Evolutionary conservation across 2,329 filamentous ascomycete species (phyloP).

Genomic region (Colletotrichum theobromicola): DNA sequence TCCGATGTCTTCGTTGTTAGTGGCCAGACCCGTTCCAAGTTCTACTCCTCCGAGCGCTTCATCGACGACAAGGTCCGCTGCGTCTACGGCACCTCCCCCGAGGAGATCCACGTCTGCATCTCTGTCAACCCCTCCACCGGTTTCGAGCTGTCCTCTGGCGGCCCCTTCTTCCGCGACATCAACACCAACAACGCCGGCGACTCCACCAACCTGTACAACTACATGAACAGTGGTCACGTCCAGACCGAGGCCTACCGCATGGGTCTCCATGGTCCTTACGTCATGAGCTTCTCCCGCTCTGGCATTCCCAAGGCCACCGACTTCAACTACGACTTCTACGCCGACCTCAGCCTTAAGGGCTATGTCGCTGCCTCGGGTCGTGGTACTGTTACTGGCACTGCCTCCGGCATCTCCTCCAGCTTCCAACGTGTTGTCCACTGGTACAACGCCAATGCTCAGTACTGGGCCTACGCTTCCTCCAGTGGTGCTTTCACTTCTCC

Average conservation of each 20-base stretch:
- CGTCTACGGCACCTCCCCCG: conserved; percentile 52
- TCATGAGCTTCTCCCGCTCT: conserved; percentile 63
- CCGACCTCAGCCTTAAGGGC: conserved; percentile 59
- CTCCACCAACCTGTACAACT: conserved; percentile 66
- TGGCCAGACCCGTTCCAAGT: conserved; percentile 71
- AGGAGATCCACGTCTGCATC: conserved; percentile 64
- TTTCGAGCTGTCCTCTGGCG: conserved; percentile 64
- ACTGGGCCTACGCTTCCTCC: conserved; percentile 65
- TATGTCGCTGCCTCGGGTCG: conserved; percentile 61
- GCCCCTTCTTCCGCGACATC: conserved; percentile 71
- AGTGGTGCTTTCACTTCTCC: conserved; percentile 66
- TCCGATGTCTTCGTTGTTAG: conserved; percentile 63
- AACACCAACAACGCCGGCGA: conserved; percentile 67
- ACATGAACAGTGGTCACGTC: conserved; percentile 71
- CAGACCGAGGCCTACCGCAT: conserved; percentile 66
- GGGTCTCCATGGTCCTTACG: conserved; percentile 71
- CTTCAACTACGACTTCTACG: conserved; percentile 64
- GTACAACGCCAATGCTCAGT: conserved; percentile 67
- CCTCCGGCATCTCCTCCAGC: conserved; percentile 57
- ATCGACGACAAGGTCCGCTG: conserved; percentile 72
- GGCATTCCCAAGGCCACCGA: conserved; percentile 54
- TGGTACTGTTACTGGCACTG: conserved; percentile 65
- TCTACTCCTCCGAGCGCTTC: conserved; percentile 72
- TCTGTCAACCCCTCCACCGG: conserved; percentile 52
- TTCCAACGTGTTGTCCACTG: conserved; percentile 68